Conservation (phyloP, 2,329 filamentous ascomycete species). For the Cytospora paraplurivora region DNA sequence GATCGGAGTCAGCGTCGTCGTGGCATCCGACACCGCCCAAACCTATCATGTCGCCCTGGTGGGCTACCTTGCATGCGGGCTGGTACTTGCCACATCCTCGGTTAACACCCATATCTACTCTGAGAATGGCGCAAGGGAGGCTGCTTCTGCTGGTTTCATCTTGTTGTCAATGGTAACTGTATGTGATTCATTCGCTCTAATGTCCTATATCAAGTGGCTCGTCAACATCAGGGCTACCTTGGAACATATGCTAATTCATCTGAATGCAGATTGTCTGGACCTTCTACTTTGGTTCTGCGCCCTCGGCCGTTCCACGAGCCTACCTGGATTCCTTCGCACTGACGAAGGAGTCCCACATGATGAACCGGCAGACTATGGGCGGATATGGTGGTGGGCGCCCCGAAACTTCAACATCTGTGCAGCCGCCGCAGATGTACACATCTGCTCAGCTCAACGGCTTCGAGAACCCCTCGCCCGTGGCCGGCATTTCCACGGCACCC, state of each 20-base stretch:
- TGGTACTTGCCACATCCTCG: conserved; percentile 82
- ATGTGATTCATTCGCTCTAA: conserved; percentile 43
- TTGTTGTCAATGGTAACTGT: conserved; percentile 91
- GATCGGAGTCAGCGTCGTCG: conserved; percentile 75
- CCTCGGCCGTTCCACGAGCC: conserved; percentile 79
- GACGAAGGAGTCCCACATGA: conserved; percentile 76
- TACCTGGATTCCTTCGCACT: conserved; percentile 96
- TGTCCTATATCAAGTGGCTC: background rate
- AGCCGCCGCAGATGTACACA: conserved; percentile 87
- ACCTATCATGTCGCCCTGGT: conserved; percentile 92
- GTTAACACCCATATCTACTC: conserved; percentile 87
- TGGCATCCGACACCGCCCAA: conserved; percentile 80
- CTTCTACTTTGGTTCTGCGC: conserved; percentile 95
- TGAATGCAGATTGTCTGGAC: conserved; percentile 87
- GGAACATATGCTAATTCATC: conserved; percentile 12
- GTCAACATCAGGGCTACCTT: background rate
- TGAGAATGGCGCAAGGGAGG: conserved; percentile 72
- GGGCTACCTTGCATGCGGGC: conserved; percentile 79
- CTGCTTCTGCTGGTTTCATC: conserved; percentile 89
- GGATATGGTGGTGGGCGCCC: conserved; percentile 74
- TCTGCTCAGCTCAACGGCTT: conserved; percentile 94
- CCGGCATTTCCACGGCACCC: conserved; percentile 62
- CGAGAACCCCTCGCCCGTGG: conserved; percentile 89
- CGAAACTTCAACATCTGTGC: conserved; percentile 77
- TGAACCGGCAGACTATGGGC: conserved; percentile 70